phyloP scores from a whole-genome alignment of 805 yeast genomes.

The Myxozyma sirexii region DNA sequence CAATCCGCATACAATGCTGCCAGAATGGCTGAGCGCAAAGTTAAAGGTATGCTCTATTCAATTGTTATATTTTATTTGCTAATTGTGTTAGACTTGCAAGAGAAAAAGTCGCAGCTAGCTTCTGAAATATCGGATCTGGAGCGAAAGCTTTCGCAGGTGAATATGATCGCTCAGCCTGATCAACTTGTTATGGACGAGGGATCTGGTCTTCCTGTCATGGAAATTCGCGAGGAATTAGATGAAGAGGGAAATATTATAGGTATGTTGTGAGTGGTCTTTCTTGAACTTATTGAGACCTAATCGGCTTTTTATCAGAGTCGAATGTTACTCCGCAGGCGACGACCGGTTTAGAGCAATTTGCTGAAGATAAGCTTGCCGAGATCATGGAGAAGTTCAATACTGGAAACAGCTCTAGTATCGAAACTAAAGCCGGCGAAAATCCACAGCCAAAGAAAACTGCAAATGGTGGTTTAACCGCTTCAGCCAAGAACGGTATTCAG shows the following conservation, averaged over 20 bases:
- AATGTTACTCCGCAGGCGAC: conserved; percentile 21
- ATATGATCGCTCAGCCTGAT: conserved; percentile 14
- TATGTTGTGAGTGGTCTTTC: background rate
- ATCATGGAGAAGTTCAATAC: conserved; percentile 41
- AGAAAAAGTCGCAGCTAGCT: conserved; percentile 1
- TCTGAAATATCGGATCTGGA: conserved; percentile 13
- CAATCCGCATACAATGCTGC: conserved; percentile 29
- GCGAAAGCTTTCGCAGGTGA: conserved; percentile 17
- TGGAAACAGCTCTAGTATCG: background rate
- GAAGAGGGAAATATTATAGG: conserved; percentile 72
- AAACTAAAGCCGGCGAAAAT: background rate
- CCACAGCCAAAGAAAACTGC: background rate
- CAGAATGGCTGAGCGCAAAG: conserved; percentile 22
- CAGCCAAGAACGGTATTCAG: background rate
- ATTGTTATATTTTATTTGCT: background rate
- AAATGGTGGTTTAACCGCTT: conserved; percentile 6
- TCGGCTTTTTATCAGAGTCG: conserved; percentile 9
- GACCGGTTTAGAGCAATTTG: conserved; percentile 23
- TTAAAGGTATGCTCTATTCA: conserved; percentile 12
- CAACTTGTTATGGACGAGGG: conserved; percentile 37
- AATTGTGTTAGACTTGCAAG: conserved; percentile 3
- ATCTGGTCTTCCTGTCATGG: conserved; percentile 69
- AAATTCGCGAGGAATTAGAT: conserved; percentile 80
- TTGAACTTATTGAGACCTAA: background rate
- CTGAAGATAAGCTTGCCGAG: conserved; percentile 13